Percentiles rank a stretch among this genome's conserved stretches.
These are phyloP conservation scores for Begonia fuchsioides DNA, from an alignment of 306 rosid species.

Conservation along the genomic window DNA sequence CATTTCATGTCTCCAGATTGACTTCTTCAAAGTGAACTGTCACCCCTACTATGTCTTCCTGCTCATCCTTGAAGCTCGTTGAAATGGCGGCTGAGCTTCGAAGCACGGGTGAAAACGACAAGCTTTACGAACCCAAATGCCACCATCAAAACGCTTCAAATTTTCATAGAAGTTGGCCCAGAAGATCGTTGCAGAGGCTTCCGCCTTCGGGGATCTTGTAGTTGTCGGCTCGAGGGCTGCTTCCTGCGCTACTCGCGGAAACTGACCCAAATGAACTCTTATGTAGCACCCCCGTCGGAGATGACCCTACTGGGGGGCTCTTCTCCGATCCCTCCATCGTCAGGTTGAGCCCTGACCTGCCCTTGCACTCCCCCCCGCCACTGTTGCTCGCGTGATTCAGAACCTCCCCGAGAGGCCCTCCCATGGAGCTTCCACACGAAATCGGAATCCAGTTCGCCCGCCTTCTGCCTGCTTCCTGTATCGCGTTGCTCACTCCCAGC, in stretches of 20 bases:
- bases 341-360: conserved; percentile 57
- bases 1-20: too few species aligned
- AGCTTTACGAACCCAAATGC: too few species aligned
- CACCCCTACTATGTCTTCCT: too few species aligned
- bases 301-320: conserved; percentile 67
- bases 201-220: conserved; percentile 39
- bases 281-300: conserved; percentile 79
- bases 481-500: conserved; percentile 27
- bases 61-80: too few species aligned
- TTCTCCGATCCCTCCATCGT: conserved; percentile 67
- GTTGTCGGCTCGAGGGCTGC: conserved; percentile 77
- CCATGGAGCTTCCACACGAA: conserved; percentile 68
- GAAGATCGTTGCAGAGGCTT: conserved; percentile 51
- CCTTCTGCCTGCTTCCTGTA: conserved; percentile 22
- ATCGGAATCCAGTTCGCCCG: conserved; percentile 69
- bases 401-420: conserved; percentile 88
- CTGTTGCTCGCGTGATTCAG: conserved; percentile 36
- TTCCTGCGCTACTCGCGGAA: conserved; percentile 82
- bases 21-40: too few species aligned
- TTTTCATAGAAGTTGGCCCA: conserved; percentile 26
- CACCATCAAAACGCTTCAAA: too few species aligned
- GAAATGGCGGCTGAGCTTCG: too few species aligned
- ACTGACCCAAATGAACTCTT: conserved; percentile 62
- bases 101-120: too few species aligned
- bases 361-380: conserved; percentile 22